A percentile compares a stretch with the other conserved stretches of the same genome.
These are phyloP conservation scores for Afroboletus lepidellus DNA, from an alignment of 1,284 basidiomycete genomes.

Conservation along the genomic window DNA sequence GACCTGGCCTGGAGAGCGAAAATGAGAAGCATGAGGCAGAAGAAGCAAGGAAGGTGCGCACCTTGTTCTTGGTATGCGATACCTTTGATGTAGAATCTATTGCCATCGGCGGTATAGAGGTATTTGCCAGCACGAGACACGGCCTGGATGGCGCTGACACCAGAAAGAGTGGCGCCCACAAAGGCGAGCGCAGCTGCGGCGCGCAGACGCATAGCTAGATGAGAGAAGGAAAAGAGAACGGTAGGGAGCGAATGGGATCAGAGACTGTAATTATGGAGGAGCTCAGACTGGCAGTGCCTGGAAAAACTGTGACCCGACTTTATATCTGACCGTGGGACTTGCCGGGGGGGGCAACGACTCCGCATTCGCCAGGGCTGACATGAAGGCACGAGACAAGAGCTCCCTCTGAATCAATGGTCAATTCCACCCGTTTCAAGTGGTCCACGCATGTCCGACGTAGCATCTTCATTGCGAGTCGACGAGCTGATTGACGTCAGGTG, in stretches of 20 bases:
- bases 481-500: no score
- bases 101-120: constrained; percentile 72
- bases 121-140: constrained; percentile 72
- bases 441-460: no score
- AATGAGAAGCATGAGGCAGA: neutral
- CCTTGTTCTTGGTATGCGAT: constrained; percentile 90
- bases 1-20: constrained; percentile 44
- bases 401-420: no score
- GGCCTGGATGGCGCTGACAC: constrained; percentile 54
- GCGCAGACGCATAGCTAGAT: constrained; percentile 22
- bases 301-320: constrained; percentile 7
- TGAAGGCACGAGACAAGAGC: no score
- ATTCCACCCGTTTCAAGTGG: no score
- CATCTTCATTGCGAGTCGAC: no score
- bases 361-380: no score
- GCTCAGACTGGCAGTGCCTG: neutral
- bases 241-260: constrained; percentile 6
- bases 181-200: constrained; percentile 16
- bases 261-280: neutral
- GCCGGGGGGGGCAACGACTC: neutral
- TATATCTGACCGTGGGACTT: constrained; percentile 5
- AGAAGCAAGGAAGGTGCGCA: constrained; percentile 23
- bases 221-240: neutral
- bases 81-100: constrained; percentile 88
- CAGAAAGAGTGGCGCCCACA: constrained; percentile 33